Evolutionary conservation across 2,329 filamentous ascomycete species (phyloP), one percentile per base, ranked within the genome.

Genomic region (Hypoxylon sp.): DNA sequence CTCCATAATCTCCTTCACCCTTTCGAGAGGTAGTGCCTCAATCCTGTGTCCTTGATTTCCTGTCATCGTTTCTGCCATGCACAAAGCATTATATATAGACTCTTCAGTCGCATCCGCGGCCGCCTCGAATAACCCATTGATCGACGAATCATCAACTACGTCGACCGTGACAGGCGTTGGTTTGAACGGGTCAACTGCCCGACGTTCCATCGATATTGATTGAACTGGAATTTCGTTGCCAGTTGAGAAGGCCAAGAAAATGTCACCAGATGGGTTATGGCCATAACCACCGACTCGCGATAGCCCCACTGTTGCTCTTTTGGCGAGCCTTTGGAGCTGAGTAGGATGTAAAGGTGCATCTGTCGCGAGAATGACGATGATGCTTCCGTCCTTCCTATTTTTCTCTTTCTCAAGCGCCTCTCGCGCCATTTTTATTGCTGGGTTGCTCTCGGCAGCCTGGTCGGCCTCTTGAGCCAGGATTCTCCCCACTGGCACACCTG

Each of bases 181-280:
- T 70, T 78, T 79, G 66, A 78, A 82, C 1, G 80, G 79, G 39
- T 88, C 81, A 3, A 83, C 78, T 0, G 80, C 80, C 3, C 72
- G 78, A 24, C 68, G 59, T 22, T 68, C 71, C 70, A 68, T 75
- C 2, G 67, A 74, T n/a, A 79, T 72, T 3, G 78, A 80, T 71
- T 85, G 83, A 39, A 85, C 81, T 1, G 80, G 79, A 1, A 88
- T 78, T 47, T 82, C 80, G 65, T 86, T 88, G 5, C 82, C 89
- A 0, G 89, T 92, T 6, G 88, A 91, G 65, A 92, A 87, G 3
- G 90, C 89, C 2, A 92, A 80, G 74, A 91, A 91, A 65, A 92
- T 87, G 67, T 92, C 90, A 0, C 90, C 90, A 0, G 88, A 91
- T 10, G 83, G 83, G 69, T 91, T 91, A 47, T 84, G 82, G 0